phyloP scores from a whole-genome alignment of 1,284 basidiomycete species.

The Cerioporus squamosus region DNA sequence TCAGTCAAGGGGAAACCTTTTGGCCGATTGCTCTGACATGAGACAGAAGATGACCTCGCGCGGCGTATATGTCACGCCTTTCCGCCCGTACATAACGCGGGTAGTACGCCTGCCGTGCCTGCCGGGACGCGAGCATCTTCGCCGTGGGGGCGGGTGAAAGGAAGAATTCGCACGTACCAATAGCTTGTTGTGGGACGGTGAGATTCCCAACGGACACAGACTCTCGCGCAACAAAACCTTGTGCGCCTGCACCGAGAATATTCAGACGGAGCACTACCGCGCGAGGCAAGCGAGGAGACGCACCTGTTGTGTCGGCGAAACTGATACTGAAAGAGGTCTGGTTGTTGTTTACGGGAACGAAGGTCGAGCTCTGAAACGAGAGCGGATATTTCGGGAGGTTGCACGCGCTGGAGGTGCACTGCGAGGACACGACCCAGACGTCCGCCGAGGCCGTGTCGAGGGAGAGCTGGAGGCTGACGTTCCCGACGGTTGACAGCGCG shows the following conservation, averaged over 20 bases:
- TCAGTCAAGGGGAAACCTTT: no score
- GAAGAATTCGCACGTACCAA: slow-evolving; percentile 49
- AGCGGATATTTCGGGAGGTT: slow-evolving; percentile 69
- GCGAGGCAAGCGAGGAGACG: not conserved
- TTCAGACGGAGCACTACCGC: not conserved
- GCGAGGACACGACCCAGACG: slow-evolving; percentile 70
- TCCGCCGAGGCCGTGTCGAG: slow-evolving; percentile 81
- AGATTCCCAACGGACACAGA: slow-evolving; percentile 61
- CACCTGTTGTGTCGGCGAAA: slow-evolving; percentile 73
- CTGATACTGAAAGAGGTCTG: slow-evolving; percentile 57
- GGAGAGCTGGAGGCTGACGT: slow-evolving; percentile 68
- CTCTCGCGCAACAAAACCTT: slow-evolving; percentile 73
- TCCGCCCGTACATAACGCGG: no score
- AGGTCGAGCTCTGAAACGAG: slow-evolving; percentile 66
- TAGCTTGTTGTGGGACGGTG: slow-evolving; percentile 59
- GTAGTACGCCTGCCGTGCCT: no score
- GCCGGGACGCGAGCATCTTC: no score
- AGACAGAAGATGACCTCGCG: no score
- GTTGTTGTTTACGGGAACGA: slow-evolving; percentile 62
- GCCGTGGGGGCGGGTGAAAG: no score
- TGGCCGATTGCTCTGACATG: no score
- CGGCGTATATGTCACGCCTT: no score
- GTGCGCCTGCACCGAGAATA: slow-evolving; percentile 47
- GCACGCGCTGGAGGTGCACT: slow-evolving; percentile 59
- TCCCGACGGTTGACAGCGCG: slow-evolving; percentile 58